These are phyloP conservation scores for Alternaria postmessia DNA, from an alignment of 2,329 filamentous ascomycete species.

Conservation along the genomic window DNA sequence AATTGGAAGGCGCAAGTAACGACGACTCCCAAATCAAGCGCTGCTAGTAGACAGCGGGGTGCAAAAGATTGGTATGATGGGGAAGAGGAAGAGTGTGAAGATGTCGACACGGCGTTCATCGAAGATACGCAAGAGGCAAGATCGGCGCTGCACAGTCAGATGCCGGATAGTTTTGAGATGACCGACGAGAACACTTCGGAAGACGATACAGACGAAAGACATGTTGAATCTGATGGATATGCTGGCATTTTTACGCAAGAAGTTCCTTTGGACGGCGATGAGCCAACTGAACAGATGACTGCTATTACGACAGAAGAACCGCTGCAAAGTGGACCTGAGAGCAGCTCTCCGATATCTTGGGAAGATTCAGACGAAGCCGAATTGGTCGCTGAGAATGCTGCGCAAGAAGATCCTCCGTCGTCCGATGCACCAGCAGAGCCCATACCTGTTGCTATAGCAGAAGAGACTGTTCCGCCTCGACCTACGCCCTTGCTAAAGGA, in stretches of 20 bases:
- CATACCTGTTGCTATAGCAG: not conserved
- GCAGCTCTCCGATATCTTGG: not conserved
- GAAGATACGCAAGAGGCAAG: constrained; percentile 56
- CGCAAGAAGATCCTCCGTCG: not conserved
- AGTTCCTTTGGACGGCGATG: not conserved
- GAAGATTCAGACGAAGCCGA: constrained; percentile 2
- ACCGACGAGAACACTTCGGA: constrained; percentile 28
- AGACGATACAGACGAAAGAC: not conserved
- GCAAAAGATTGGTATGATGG: not conserved
- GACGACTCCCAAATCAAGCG: constrained; percentile 18
- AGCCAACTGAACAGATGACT: not conserved
- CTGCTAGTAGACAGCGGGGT: not conserved
- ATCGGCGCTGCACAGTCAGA: constrained; percentile 52
- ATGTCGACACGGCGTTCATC: constrained; percentile 39
- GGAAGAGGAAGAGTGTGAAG: not conserved
- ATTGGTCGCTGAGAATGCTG: not conserved
- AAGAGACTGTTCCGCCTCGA: not conserved
- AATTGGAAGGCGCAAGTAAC: constrained; percentile 30
- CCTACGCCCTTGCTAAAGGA: not conserved
- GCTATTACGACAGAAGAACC: not conserved
- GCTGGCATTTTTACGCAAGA: not conserved
- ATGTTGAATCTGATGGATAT: not conserved
- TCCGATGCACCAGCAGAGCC: not conserved
- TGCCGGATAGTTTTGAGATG: constrained; percentile 37
- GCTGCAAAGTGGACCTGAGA: not conserved